phyloP scores from a whole-genome alignment of 2,329 filamentous ascomycete species.

The Colletotrichum endophyticum region DNA sequence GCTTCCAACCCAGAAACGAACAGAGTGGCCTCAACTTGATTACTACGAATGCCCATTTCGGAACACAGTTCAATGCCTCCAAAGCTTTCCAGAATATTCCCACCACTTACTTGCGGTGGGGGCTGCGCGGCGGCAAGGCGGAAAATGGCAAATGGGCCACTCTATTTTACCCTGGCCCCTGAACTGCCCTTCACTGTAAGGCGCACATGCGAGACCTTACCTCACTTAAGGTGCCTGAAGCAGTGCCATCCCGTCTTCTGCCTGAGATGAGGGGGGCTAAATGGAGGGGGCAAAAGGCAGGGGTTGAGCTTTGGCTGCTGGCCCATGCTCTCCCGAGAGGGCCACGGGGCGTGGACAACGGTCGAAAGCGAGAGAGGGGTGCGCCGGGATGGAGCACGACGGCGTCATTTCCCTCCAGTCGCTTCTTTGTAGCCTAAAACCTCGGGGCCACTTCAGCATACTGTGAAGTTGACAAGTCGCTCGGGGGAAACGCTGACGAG shows the following conservation, averaged over 20 bases:
- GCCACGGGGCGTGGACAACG: neutral
- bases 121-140: neutral
- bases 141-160: neutral
- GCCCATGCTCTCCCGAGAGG: conserved; percentile 10
- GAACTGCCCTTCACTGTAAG: neutral
- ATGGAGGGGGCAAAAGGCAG: neutral
- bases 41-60: neutral
- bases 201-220: conserved; percentile 8
- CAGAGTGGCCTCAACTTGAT: conserved; percentile 13
- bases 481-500: neutral
- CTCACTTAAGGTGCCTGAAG: conserved; percentile 13
- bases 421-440: neutral
- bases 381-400: neutral
- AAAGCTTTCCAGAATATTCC: conserved; percentile 19
- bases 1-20: neutral
- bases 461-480: neutral
- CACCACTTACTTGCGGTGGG: conserved; percentile 8
- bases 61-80: neutral
- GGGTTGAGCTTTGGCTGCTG: conserved; percentile 3
- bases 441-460: neutral
- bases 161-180: neutral
- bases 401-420: neutral
- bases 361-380: neutral
- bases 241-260: conserved; percentile 20
- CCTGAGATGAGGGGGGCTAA: conserved; percentile 15